phyloP scores from a whole-genome alignment of 225 moss, liverwort and hornwort species.

The Polytrichum commune region DNA sequence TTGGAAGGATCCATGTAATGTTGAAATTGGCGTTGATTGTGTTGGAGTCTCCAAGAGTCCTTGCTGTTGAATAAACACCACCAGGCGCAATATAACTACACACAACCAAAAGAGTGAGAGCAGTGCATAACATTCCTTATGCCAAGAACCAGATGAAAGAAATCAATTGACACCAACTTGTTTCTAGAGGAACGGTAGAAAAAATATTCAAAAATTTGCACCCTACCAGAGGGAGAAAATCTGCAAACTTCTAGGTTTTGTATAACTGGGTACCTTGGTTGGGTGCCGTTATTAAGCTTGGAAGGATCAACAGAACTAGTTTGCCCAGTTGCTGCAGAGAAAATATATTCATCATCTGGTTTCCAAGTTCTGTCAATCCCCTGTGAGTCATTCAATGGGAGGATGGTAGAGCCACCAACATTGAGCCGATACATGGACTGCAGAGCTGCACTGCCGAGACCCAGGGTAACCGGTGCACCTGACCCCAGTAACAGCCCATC shows the following conservation, averaged over 20 bases:
- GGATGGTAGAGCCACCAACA: conserved; percentile 48
- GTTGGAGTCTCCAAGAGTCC: conserved; percentile 40
- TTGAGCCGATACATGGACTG: conserved; percentile 75
- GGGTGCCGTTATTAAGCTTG: too few relatives aligned
- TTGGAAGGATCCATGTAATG: conserved; percentile 58
- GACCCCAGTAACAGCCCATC: conserved; percentile 12
- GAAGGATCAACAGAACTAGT: too few relatives aligned
- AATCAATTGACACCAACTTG: too few relatives aligned
- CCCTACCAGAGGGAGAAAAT: too few relatives aligned
- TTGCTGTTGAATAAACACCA: conserved; percentile 67
- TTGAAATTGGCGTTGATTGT: conserved; percentile 39
- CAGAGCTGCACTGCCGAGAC: conserved; percentile 34
- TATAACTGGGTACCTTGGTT: too few relatives aligned
- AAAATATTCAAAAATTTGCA: background rate
- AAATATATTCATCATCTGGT: conserved; percentile 39
- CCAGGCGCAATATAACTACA: conserved; percentile 62
- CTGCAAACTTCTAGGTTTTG: too few relatives aligned
- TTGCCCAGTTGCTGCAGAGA: conserved; percentile 51
- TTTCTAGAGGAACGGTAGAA: too few relatives aligned
- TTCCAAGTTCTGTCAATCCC: conserved; percentile 50
- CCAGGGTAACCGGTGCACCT: background rate
- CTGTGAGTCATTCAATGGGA: conserved; percentile 43
- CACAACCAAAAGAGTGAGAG: background rate
- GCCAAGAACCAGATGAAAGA: too few relatives aligned
- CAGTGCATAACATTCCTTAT: too few relatives aligned